Conservation (phyloP, 2,329 filamentous ascomycete genomes). For the Colletotrichum destructivum region DNA sequence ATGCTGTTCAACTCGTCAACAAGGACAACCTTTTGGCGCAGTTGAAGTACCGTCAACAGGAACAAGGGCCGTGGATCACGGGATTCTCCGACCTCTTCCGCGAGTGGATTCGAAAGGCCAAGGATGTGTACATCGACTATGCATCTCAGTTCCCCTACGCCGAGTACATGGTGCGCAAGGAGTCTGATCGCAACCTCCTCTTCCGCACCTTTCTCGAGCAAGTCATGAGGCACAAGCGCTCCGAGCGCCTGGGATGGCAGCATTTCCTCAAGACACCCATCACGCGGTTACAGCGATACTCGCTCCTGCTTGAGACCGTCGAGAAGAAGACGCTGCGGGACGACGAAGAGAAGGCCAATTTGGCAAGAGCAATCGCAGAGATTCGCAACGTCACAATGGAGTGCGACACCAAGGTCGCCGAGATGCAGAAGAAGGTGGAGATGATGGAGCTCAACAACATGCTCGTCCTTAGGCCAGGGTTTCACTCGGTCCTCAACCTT, state of each 20-base stretch:
- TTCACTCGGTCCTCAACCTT: conserved; percentile 91
- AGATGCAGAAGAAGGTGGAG: conserved; percentile 91
- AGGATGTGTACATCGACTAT: conserved; percentile 90
- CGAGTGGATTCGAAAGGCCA: conserved; percentile 98
- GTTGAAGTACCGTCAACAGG: conserved; percentile 95
- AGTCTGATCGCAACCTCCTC: conserved; percentile 85
- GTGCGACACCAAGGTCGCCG: conserved; percentile 92
- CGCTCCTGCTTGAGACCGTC: conserved; percentile 85
- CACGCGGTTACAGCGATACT: conserved; percentile 91
- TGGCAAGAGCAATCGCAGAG: conserved; percentile 89
- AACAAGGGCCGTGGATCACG: conserved; percentile 94
- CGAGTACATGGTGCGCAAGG: conserved; percentile 85
- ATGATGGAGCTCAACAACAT: conserved; percentile 88
- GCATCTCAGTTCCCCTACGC: conserved; percentile 90
- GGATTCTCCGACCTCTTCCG: conserved; percentile 98
- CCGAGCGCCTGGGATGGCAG: conserved; percentile 90
- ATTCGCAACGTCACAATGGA: conserved; percentile 91
- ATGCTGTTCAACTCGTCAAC: conserved; percentile 90
- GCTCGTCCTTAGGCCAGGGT: conserved; percentile 87
- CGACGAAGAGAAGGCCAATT: conserved; percentile 89
- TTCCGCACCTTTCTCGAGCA: conserved; percentile 91
- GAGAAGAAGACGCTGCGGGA: conserved; percentile 87
- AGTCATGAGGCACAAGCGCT: conserved; percentile 82
- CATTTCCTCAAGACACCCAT: conserved; percentile 95
- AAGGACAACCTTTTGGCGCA: conserved; percentile 93